Evolutionary conservation across 148 eudicot genomes (phyloP).

Genomic region (Vaccinium myrtillus): DNA sequence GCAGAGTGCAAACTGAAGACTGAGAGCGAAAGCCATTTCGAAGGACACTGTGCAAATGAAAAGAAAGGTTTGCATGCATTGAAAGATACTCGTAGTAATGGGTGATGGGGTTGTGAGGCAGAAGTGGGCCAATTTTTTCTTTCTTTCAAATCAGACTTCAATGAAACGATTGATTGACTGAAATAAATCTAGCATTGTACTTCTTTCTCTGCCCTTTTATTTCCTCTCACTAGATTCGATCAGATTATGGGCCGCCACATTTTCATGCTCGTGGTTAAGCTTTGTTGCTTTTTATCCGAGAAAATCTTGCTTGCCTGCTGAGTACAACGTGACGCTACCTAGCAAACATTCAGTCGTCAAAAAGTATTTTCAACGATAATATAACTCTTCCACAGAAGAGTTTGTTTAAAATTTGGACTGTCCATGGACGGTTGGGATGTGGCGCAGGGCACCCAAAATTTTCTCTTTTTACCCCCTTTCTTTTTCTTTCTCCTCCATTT

Average conservation of each 20-base stretch:
- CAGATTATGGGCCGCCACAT: constrained; percentile 48
- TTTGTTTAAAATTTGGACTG: no score
- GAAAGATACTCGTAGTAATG: neutral
- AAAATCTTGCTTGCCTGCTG: no score
- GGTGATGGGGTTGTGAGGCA: neutral
- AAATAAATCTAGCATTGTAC: constrained; percentile 30
- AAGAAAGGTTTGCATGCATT: constrained; percentile 26
- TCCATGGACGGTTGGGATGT: no score
- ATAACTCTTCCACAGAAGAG: no score
- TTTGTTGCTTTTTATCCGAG: constrained; percentile 1
- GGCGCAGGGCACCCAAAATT: no score
- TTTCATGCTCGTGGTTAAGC: neutral
- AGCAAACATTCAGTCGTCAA: fast-evolving
- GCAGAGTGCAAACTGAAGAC: no score
- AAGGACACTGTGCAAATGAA: constrained; percentile 9
- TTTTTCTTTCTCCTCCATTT: neutral
- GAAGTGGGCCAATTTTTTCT: constrained; percentile 10
- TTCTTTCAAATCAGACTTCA: constrained; percentile 34
- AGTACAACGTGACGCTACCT: no score
- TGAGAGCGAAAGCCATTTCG: no score
- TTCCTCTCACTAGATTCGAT: constrained; percentile 33
- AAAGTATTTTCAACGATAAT: no score
- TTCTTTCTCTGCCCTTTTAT: constrained; percentile 22
- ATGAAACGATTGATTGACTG: constrained; percentile 38
- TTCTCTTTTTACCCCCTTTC: no score